Base-by-base conservation (phyloP, 1,139 yeast genomes). In the Debaryomycetaceae sp. region DNA sequence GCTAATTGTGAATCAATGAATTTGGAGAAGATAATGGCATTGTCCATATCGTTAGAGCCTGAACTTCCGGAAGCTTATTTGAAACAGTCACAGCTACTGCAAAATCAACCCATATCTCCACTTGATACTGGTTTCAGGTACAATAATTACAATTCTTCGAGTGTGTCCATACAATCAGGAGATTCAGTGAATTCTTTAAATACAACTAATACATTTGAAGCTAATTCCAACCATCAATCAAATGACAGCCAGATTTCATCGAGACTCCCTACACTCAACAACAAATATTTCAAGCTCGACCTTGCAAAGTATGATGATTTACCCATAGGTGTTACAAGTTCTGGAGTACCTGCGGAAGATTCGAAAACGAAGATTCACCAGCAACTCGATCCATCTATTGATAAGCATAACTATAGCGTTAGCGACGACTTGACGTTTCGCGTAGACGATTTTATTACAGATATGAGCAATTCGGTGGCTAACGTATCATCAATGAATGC, bases 51-150 rank as follows among this genome's bases (percentile, higher is more conserved):
- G 2, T 59, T 69, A 39, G 75, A 73, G 41, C 72, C 75, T 2
- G 70, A 63, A 17, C 52, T 68, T 32, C 70, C 70, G 1, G 78
- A 73, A 44, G 61, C 62, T 2, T 72, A 72, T 43, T 50, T 71
- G 37, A 58, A 51, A 31, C 19, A 26, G 9, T 38, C 51, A 3
- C 33, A 44, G 29, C 26, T 42, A 18, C 30, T 19, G 16, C 32
- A 48, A 15, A 28, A 31, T 8, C 34, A 40, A 22, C 46, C 45
- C 32, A 37, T 38, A 17, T 38, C 47, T n/a, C 45, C 51, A 30
- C 17, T 43, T 17, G 52, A 46, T 5, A 19, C 35, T 19, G 35
- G 41, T n/a, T 47, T 45, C 33, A 38, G 48, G 26, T 40, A 49
- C 30, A 17, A 11, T 37, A 39, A 50, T 38, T 30, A 39, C 32